Base-by-base conservation (phyloP, 805 yeast species). In the Grigorovia jiainica region DNA sequence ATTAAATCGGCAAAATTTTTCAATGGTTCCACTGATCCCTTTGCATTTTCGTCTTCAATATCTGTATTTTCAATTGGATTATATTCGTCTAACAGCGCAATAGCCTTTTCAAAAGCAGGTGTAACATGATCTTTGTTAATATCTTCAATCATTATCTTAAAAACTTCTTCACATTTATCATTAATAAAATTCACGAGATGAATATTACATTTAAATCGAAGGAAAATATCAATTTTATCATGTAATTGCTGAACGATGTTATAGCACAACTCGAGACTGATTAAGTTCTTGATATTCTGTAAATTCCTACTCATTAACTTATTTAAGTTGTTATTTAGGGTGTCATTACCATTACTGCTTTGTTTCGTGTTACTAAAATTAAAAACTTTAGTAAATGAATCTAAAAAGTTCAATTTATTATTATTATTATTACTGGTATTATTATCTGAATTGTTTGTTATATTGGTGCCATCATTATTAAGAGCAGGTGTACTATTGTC, bases 1-100 rank as follows among this genome's bases (percentile, higher is more conserved):
- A 92, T 92, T 43, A 92, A 71, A 57, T 90, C 97, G 15, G 94
- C 82, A 52, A 92, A 90, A 36, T 84, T 76, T 0, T 82, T 82
- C 41, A 90, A 68, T 0, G 97, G 97, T 47, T 83, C 94, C n/a
- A 84, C 80, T 4, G 50, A 47, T 31, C 38, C 41, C 11, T 35
- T 42, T 18, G 15, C n/a, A 21, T 32, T 11, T 9, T 23, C 36
- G 7, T 23, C 44, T 11, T 33, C 33, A 11, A 34, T 10, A 13
- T 34, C 20, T 2, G 31, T 18, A 17, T 36, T 58, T 45, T 48
- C 55, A 15, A 60, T 67, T 31, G 95, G 90, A 45, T 82, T 79
- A 53, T 87, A 90, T 30, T 76, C 73, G 42, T 77, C 72, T 43
- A 90, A 65, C 41, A 87, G 74, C 1, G 63, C 66, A 40, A 89